phyloP scores from a whole-genome alignment of 441 rosid species.

The Populus hybrid region DNA sequence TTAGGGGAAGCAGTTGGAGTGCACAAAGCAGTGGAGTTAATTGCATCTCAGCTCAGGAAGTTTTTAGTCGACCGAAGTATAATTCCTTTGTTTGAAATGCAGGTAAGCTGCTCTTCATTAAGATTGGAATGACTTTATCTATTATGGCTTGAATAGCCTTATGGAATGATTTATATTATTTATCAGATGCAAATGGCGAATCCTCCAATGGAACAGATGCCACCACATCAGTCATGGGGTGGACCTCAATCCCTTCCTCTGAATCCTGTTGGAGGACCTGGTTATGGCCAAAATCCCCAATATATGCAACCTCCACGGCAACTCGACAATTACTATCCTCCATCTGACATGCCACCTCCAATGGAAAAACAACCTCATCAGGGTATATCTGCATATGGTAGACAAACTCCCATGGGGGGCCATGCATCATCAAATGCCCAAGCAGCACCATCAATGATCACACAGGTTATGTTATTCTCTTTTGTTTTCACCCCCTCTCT shows the following conservation, averaged over 20 bases:
- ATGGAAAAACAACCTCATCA: slow-evolving; percentile 93
- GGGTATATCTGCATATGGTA: slow-evolving; percentile 91
- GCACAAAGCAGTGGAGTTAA: slow-evolving; percentile 86
- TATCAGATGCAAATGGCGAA: slow-evolving; percentile 78
- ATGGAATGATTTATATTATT: slow-evolving; percentile 13
- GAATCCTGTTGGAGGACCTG: slow-evolving; percentile 63
- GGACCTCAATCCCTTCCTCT: slow-evolving; percentile 84
- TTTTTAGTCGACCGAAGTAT: slow-evolving; percentile 93
- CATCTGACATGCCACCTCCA: slow-evolving; percentile 62
- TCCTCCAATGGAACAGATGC: slow-evolving; percentile 81
- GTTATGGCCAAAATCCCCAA: slow-evolving; percentile 67
- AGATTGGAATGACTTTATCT: neutral
- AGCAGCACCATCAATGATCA: slow-evolving; percentile 74
- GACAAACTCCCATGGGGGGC: slow-evolving; percentile 70
- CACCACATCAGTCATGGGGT: slow-evolving; percentile 85
- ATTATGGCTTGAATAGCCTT: slow-evolving; percentile 1
- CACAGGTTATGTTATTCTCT: slow-evolving; percentile 52
- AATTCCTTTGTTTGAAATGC: slow-evolving; percentile 80
- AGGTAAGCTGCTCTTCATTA: slow-evolving; percentile 40
- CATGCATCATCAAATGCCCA: slow-evolving; percentile 63
- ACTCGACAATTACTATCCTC: slow-evolving; percentile 64
- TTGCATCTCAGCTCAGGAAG: slow-evolving; percentile 91
- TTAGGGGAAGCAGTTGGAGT: slow-evolving; percentile 79
- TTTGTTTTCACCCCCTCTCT: neutral
- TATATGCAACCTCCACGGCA: slow-evolving; percentile 85